A percentile compares a stretch with the other conserved stretches of the same genome.
These are phyloP conservation scores for Sedum album DNA, from an alignment of 164 flowering plant genomes.

Conservation along the genomic window DNA sequence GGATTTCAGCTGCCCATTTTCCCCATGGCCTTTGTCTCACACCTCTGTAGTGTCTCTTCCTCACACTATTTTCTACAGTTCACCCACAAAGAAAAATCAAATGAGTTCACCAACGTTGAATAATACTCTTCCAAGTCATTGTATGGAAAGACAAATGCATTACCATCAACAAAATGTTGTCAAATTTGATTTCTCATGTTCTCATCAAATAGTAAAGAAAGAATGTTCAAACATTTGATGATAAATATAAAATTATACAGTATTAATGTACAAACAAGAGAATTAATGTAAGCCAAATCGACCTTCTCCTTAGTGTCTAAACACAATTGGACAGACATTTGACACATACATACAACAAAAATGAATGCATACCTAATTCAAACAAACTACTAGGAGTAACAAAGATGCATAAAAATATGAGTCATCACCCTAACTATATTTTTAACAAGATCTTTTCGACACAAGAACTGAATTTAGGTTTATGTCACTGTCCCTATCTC, in stretches of 20 bases:
- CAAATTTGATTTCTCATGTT: too few relatives aligned
- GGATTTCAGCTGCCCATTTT: constrained; percentile 70
- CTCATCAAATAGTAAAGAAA: too few relatives aligned
- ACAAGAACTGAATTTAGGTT: constrained; percentile 3
- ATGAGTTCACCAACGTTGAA: neutral
- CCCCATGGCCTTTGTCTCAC: constrained; percentile 77
- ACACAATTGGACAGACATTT: neutral
- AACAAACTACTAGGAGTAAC: neutral
- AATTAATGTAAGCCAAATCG: neutral
- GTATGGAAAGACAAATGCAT: neutral
- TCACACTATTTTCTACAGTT: constrained; percentile 18
- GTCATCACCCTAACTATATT: neutral
- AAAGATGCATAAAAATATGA: neutral
- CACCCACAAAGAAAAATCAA: neutral
- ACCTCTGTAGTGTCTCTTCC: constrained; percentile 49
- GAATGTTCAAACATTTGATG: too few relatives aligned
- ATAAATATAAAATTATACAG: too few relatives aligned
- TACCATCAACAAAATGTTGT: neutral
- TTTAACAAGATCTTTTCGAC: neutral
- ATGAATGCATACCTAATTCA: neutral
- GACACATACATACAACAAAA: neutral
- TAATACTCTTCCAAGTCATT: neutral
- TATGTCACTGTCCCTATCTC: neutral
- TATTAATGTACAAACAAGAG: neutral
- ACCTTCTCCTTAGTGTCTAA: neutral